Base-by-base conservation (phyloP, 2,329 filamentous ascomycete genomes). In the Diplodia corticola region DNA sequence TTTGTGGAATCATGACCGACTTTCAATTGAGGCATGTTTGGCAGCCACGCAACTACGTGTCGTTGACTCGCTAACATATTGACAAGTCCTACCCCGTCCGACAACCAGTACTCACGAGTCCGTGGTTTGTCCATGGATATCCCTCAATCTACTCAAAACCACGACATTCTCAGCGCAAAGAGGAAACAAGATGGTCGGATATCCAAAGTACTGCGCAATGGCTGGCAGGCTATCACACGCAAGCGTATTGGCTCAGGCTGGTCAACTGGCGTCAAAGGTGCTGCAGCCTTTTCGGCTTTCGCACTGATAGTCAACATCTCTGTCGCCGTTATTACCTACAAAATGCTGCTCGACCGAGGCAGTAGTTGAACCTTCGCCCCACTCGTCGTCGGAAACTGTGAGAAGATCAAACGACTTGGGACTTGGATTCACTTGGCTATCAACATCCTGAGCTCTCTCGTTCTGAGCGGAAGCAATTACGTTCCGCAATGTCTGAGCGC, bases 401-500 rank as follows among this genome's bases (percentile, higher is more conserved):
- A 55, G 0, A 66, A 64, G 9, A 48, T 68, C 12, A 30, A 67
- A 13, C 48, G 24, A 4, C 22, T 69, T 1, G 71, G 69, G 48
- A 63, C 63, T 2, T 67, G 60, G 1, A 68, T 82, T 0, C 83
- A 85, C 71, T 70, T 85, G 30, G 65, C 79, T 2, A 80, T 86
- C 70, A 86, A 86, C 72, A 65, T 77, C 0, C 72, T 84, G 35
- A 78, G 79, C 30, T 83, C 82, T 0, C 64, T 78, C 1, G 66
- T 85, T 17, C 75, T 85, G 0, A 76, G 78, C 1, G 81, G 80
- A 4, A 82, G 80, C 35, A 84, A 84, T 69, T 84, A 83, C 67
- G 79, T 77, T 64, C 84, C 85, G 81, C 84, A 86, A 67, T 76
- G 80, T 35, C 71, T 87, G 10, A 79, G 74, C 10, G 79, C 83